Evolutionary conservation across 169 alveolate genomes (phyloP).

Genomic region (Plasmodium cynomolgi): DNA sequence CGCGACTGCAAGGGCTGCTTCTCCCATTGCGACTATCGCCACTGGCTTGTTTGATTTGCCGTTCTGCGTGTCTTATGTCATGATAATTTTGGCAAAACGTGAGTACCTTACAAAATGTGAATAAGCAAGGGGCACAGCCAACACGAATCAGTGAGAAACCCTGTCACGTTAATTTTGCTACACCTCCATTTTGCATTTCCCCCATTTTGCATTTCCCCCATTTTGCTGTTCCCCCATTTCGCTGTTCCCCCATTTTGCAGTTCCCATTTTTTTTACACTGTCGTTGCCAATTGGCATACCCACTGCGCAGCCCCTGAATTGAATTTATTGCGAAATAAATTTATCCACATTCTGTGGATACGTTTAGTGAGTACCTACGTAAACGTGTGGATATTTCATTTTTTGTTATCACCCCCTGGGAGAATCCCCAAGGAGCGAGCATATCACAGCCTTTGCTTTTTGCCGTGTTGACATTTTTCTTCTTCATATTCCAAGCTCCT

Average conservation of each 20-base stretch:
- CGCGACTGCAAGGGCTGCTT: neutral
- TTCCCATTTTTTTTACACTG: neutral
- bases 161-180: neutral
- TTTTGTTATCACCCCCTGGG: neutral
- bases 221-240: neutral
- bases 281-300: neutral
- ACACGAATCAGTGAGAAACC: neutral
- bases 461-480: neutral
- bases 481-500: neutral
- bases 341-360: neutral
- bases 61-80: neutral
- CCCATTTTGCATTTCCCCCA: neutral
- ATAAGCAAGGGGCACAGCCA: neutral
- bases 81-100: neutral
- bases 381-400: neutral
- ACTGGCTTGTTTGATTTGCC: neutral
- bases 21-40: neutral
- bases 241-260: neutral
- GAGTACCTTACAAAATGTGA: neutral
- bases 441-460: neutral
- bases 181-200: neutral
- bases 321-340: neutral
- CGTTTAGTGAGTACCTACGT: neutral
- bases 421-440: neutral
- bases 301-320: neutral